A percentile compares a stretch with the other conserved stretches of the same genome.
These are phyloP conservation scores for Claviceps citrina DNA, from an alignment of 2,329 filamentous ascomycete genomes.

Conservation along the genomic window DNA sequence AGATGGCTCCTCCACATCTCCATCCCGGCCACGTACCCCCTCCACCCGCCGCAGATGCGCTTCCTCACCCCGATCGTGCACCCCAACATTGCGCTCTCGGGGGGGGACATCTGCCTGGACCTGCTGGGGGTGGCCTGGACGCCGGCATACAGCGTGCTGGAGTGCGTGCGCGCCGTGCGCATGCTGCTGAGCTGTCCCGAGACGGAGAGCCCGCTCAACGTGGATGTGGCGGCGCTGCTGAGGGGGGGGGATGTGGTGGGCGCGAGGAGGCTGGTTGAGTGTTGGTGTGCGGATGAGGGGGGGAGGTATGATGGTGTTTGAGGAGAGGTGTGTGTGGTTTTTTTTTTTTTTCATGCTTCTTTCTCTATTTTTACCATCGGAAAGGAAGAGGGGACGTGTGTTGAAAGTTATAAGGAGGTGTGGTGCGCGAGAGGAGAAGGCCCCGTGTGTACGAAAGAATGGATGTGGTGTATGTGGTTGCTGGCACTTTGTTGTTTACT, in stretches of 20 bases:
- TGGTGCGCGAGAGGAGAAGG: too few species aligned
- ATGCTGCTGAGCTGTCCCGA: constrained; percentile 50
- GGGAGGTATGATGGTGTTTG: constrained; percentile 23
- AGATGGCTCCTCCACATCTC: constrained; percentile 69
- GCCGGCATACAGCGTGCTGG: constrained; percentile 66
- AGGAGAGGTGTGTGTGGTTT: constrained; percentile 5
- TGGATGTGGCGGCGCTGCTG: constrained; percentile 60
- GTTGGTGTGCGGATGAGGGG: constrained; percentile 39
- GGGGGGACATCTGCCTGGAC: constrained; percentile 88
- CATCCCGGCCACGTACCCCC: constrained; percentile 66
- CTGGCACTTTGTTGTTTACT: too few species aligned
- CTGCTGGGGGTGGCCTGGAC: constrained; percentile 69
- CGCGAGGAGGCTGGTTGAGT: constrained; percentile 54
- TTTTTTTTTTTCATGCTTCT: background rate
- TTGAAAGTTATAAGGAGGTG: too few species aligned
- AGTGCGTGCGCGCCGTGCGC: constrained; percentile 57
- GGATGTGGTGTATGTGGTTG: too few species aligned
- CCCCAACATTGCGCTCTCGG: constrained; percentile 55
- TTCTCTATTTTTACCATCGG: too few species aligned
- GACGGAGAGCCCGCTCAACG: constrained; percentile 60
- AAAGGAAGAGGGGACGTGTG: too few species aligned
- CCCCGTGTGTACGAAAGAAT: too few species aligned
- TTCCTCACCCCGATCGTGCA: constrained; percentile 81
- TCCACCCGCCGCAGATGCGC: constrained; percentile 56
- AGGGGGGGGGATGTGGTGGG: constrained; percentile 53